Evolutionary conservation across 352 stramenopile genomes (phyloP).

Genomic region (Aphanomyces astaci): DNA sequence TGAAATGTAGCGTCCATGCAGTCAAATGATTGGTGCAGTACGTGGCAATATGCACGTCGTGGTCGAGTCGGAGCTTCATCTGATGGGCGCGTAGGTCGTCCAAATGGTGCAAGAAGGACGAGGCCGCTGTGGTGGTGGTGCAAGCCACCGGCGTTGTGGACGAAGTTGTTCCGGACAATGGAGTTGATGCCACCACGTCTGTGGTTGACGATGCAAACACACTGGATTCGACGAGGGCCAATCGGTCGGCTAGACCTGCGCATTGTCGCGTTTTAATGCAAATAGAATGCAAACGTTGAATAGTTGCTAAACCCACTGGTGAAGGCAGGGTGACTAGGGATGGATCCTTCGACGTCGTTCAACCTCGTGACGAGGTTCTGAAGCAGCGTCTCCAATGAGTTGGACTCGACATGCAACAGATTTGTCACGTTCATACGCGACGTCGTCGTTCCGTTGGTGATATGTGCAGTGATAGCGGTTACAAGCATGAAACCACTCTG

Average conservation of each 20-base stretch:
- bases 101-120: background rate
- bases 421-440: conserved; percentile 9
- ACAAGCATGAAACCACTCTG: too few relatives aligned
- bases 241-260: conserved; percentile 6
- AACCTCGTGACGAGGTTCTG: background rate
- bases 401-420: conserved; percentile 13
- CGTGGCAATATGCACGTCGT: conserved; percentile 5
- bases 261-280: too few relatives aligned
- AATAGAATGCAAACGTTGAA: too few relatives aligned
- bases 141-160: background rate
- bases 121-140: background rate
- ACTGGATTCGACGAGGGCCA: background rate
- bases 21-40: background rate
- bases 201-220: background rate
- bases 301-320: too few relatives aligned
- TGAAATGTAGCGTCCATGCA: too few relatives aligned
- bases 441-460: too few relatives aligned
- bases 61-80: conserved; percentile 20
- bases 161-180: too few relatives aligned
- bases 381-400: conserved; percentile 3
- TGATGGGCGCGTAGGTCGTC: conserved; percentile 7
- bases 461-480: too few relatives aligned
- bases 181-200: background rate
- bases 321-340: background rate
- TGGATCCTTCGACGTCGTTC: background rate